phyloP scores from a whole-genome alignment of 176 grass and related monocot species.

The Juncus inflexus region DNA sequence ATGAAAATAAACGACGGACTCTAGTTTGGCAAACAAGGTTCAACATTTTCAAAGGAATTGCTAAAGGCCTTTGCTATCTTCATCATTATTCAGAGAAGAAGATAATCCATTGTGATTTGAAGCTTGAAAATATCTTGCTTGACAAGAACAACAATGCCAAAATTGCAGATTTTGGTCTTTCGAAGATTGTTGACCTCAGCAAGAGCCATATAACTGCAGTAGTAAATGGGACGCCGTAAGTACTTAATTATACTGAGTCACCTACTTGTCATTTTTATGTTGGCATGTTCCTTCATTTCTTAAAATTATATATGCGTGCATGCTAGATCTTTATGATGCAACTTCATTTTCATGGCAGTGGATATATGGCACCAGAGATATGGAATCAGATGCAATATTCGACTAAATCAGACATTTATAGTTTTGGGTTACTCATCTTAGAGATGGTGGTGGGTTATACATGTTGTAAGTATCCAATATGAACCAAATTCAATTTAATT shows the following conservation, averaged over 20 bases:
- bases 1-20: neutral
- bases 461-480: neutral
- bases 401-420: slow-evolving; percentile 32
- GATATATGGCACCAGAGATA: slow-evolving; percentile 35
- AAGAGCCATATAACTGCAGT: slow-evolving; percentile 25
- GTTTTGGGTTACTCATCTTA: slow-evolving; percentile 30
- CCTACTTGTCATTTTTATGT: neutral
- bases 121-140: slow-evolving; percentile 33
- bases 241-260: neutral
- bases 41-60: slow-evolving; percentile 22
- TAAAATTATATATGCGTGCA: too few relatives aligned
- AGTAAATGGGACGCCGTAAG: slow-evolving; percentile 31
- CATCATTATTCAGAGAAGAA: slow-evolving; percentile 25
- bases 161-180: slow-evolving; percentile 39
- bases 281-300: too few relatives aligned
- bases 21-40: slow-evolving; percentile 30
- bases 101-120: slow-evolving; percentile 37
- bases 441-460: slow-evolving; percentile 22
- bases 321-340: neutral
- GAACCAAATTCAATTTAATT: too few relatives aligned
- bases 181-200: slow-evolving; percentile 19
- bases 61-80: slow-evolving; percentile 31
- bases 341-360: slow-evolving; percentile 15
- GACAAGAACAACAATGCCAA: slow-evolving; percentile 26
- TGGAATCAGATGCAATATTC: slow-evolving; percentile 10